These are phyloP conservation scores for Fraxinus velutina DNA, from an alignment of 305 asterid genomes.

Conservation along the genomic window DNA sequence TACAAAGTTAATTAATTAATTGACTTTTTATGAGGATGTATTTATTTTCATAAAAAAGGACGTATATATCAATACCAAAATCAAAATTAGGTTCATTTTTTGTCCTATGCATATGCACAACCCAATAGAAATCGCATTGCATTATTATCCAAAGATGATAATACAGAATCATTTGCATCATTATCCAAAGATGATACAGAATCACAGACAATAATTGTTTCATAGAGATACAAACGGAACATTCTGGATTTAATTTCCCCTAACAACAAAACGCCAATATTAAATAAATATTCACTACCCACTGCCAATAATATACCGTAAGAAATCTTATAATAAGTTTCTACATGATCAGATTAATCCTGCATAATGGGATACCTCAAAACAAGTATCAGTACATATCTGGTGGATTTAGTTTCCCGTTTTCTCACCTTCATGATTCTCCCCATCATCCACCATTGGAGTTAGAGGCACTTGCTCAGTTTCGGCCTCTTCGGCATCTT, in stretches of 20 bases:
- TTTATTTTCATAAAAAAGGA: background rate
- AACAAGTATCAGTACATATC: slow-evolving; percentile 22
- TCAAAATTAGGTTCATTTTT: background rate
- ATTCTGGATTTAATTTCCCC: slow-evolving; percentile 1
- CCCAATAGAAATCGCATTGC: background rate
- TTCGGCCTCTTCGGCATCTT: slow-evolving; percentile 17
- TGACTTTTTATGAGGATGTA: background rate
- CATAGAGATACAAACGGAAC: slow-evolving; percentile 9
- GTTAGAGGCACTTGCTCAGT: slow-evolving; percentile 22
- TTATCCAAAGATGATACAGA: background rate
- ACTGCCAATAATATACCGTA: slow-evolving; percentile 21
- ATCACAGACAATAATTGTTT: background rate
- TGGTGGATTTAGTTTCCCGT: slow-evolving; percentile 5
- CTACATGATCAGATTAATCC: slow-evolving; percentile 33
- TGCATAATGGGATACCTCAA: slow-evolving; percentile 32
- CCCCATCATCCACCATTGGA: slow-evolving; percentile 26
- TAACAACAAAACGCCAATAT: slow-evolving; percentile 1
- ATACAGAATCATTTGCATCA: background rate
- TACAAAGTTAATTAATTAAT: background rate
- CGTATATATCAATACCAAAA: background rate
- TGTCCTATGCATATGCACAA: background rate
- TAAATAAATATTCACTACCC: slow-evolving; percentile 22
- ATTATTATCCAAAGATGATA: background rate
- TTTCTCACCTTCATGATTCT: slow-evolving; percentile 20
- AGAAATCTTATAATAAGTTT: background rate